Evolutionary conservation across 2,329 filamentous ascomycete species (phyloP), one percentile per base, ranked within the genome.

Genomic region (Pseudocercospora vitis): DNA sequence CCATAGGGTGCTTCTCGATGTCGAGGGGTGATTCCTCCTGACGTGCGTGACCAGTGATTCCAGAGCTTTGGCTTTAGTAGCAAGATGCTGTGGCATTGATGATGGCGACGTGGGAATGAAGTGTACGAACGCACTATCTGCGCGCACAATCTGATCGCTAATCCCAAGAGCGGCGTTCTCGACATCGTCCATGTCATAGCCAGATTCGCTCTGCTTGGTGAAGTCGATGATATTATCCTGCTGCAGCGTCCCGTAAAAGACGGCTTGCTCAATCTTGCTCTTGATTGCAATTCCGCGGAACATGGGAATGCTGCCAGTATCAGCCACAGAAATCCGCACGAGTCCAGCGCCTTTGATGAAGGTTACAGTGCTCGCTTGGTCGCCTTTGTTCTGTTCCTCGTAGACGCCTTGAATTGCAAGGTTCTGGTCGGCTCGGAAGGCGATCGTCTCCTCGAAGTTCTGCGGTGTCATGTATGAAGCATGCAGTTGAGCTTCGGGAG

Each of bases 231-330:
- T 88, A 64, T 91, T 97, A 65, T 89, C 84, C 33, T 57, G 86
- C 29, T 66, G 66, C 67, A 88, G 84, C 44, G 83, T 84, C 1
- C 91, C 91, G 68, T 90, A 97, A 73, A 96, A 97, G 1, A 97
- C 88, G 2, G 91, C 91, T 73, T 99, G 91, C 67, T 96, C 90
- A 33, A 99, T 80, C 72, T 94, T 96, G 72, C 85, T 89, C 72
- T 90, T 94, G 5, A 89, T 88, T 1, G 88, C 91, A 12, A 95
- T 82, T 60, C 74, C 74, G 7, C 62, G 58, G 21, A 67, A 68
- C 44, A 67, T 85, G 16, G 81, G 76, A 3, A 58, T n/a, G 14
- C 29, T 49, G 14, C 85, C 82, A 9, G 81, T 85, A 3, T 81
- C 82, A 21, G 86, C 76, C 11, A 76, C 74, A 47, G 74, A 73